These are phyloP conservation scores for Termitomyces sp. DNA, from an alignment of 768 basidiomycete species.

Conservation along the genomic window DNA sequence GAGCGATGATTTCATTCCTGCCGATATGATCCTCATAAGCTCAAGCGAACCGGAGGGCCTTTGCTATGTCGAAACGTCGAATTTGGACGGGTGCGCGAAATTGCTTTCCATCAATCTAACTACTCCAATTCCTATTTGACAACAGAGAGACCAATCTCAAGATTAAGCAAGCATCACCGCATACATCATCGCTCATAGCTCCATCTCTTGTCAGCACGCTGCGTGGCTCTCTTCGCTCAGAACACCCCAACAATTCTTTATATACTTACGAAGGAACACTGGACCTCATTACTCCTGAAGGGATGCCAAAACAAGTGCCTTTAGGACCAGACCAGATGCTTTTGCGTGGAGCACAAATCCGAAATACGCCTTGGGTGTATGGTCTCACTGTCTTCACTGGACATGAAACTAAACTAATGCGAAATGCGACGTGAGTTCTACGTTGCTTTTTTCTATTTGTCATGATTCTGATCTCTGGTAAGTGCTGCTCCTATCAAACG, in stretches of 20 bases:
- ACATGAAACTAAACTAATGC: constrained; percentile 97
- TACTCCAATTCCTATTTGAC: neutral
- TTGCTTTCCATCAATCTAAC: neutral
- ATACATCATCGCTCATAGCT: constrained; percentile 74
- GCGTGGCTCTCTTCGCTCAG: constrained; percentile 83
- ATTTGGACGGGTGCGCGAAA: constrained; percentile 82
- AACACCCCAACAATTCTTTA: constrained; percentile 96
- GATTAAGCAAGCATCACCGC: constrained; percentile 92
- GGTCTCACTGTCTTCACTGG: constrained; percentile 93
- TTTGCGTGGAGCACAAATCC: constrained; percentile 89
- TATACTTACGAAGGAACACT: constrained; percentile 92
- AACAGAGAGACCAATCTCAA: constrained; percentile 94
- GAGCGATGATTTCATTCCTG: constrained; percentile 92
- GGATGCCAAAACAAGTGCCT: constrained; percentile 77
- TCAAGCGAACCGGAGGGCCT: constrained; percentile 96
- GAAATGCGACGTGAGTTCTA: constrained; percentile 86
- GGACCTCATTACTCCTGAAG: constrained; percentile 53
- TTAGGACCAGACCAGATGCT: constrained; percentile 94
- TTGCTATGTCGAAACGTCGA: constrained; percentile 97
- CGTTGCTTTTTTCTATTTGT: neutral
- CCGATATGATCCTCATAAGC: constrained; percentile 83
- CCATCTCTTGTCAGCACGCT: constrained; percentile 71
- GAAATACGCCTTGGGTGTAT: constrained; percentile 97
- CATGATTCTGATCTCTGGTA: neutral
- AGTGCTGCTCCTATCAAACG: constrained; percentile 96